Evolutionary conservation across 495 filamentous ascomycete species (phyloP).

Genomic region (Aspergillus egyptiacus): DNA sequence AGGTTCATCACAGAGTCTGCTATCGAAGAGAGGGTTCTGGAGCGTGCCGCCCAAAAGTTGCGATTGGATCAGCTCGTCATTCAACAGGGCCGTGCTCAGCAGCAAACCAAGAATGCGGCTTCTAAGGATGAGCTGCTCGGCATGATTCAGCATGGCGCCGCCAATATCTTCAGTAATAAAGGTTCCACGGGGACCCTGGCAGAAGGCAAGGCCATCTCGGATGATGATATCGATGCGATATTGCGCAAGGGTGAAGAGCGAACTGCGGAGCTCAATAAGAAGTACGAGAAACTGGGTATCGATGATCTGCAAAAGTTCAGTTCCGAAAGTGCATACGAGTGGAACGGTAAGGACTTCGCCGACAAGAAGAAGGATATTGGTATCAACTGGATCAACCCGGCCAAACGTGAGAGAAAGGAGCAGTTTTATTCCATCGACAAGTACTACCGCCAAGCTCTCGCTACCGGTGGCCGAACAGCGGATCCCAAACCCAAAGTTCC

Average conservation of each 20-base stretch:
- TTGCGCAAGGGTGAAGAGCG: slow-evolving; percentile 80
- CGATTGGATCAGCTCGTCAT: slow-evolving; percentile 98
- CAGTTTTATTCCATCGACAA: slow-evolving; percentile 98
- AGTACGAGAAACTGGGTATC: slow-evolving; percentile 96
- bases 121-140: slow-evolving; percentile 93
- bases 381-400: slow-evolving; percentile 95
- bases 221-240: slow-evolving; percentile 87
- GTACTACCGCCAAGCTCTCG: slow-evolving; percentile 90
- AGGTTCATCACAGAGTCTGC: slow-evolving; percentile 96
- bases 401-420: slow-evolving; percentile 97
- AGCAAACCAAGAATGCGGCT: slow-evolving; percentile 75
- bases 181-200: slow-evolving; percentile 52
- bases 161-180: slow-evolving; percentile 74
- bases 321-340: slow-evolving; percentile 94
- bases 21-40: slow-evolving; percentile 97
- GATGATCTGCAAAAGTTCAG: slow-evolving; percentile 98
- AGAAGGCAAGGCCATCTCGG: slow-evolving; percentile 56
- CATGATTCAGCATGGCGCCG: slow-evolving; percentile 99
- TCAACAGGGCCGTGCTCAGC: slow-evolving; percentile 94
- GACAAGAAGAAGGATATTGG: slow-evolving; percentile 88
- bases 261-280: slow-evolving; percentile 82
- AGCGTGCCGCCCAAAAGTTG: slow-evolving; percentile 94
- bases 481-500: slow-evolving; percentile 95
- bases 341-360: slow-evolving; percentile 96
- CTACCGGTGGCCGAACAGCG: slow-evolving; percentile 75